Conservation (phyloP, 2,329 filamentous ascomycete genomes). For the Zelopaecilomyces penicillatus region DNA sequence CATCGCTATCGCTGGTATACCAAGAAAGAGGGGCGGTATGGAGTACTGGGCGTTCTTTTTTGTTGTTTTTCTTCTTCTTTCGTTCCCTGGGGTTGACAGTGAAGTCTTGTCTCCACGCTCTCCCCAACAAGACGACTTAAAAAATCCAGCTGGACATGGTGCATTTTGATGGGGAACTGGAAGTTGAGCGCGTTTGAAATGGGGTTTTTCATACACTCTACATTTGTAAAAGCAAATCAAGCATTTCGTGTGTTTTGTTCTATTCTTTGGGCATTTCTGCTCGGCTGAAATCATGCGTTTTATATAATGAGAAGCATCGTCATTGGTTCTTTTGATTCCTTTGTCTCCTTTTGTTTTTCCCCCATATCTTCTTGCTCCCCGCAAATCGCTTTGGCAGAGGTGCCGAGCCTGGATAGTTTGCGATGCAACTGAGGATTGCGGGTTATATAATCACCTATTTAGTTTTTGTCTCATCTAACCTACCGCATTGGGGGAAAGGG, state of each 20-base stretch:
- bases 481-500: too few species aligned
- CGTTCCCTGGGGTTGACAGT: background rate
- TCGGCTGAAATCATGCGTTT: too few species aligned
- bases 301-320: too few species aligned
- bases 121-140: background rate
- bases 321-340: too few species aligned
- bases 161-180: background rate
- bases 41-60: slow-evolving; percentile 17
- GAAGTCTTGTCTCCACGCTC: background rate
- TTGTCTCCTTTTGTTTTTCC: too few species aligned
- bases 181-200: background rate
- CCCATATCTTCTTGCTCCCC: too few species aligned
- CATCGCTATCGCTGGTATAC: slow-evolving; percentile 12
- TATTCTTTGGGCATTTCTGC: too few species aligned
- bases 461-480: too few species aligned
- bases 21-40: slow-evolving; percentile 10
- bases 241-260: background rate
- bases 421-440: too few species aligned
- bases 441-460: too few species aligned
- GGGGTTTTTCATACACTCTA: background rate
- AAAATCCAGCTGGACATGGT: background rate
- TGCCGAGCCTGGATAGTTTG: too few species aligned
- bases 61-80: background rate
- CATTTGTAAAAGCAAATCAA: slow-evolving; percentile 1
- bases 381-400: too few species aligned